A percentile compares a stretch with the other conserved stretches of the same genome.
Conservation (phyloP, 2,329 filamentous ascomycete genomes). For the Aureobasidium lini region DNA sequence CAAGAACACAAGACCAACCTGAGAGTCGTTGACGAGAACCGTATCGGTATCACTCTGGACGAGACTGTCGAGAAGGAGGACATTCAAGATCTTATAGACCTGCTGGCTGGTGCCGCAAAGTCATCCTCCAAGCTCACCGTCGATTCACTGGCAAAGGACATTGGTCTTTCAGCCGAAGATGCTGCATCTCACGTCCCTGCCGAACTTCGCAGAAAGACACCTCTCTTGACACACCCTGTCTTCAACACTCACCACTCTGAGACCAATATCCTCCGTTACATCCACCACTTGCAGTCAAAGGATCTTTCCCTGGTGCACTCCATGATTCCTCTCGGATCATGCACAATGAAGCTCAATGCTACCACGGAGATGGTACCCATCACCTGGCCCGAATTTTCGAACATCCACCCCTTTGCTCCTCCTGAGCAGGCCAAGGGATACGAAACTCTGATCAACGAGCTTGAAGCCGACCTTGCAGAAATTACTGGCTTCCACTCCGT, state of each 20-base stretch:
- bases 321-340: slow-evolving; percentile 95
- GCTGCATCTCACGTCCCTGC: slow-evolving; percentile 43
- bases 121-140: slow-evolving; percentile 24
- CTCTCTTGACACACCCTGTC: slow-evolving; percentile 79
- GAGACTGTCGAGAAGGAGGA: slow-evolving; percentile 58
- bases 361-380: slow-evolving; percentile 89
- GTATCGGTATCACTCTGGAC: slow-evolving; percentile 69
- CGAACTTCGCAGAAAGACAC: slow-evolving; percentile 60
- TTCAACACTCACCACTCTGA: slow-evolving; percentile 96
- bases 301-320: slow-evolving; percentile 91
- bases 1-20: slow-evolving; percentile 52
- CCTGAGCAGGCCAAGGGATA: slow-evolving; percentile 60
- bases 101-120: slow-evolving; percentile 18
- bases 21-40: slow-evolving; percentile 51
- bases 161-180: slow-evolving; percentile 30
- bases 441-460: slow-evolving; percentile 57
- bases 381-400: slow-evolving; percentile 66
- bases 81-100: slow-evolving; percentile 47
- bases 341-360: slow-evolving; percentile 97
- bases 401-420: slow-evolving; percentile 75
- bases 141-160: slow-evolving; percentile 24
- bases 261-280: slow-evolving; percentile 89
- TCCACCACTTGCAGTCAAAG: slow-evolving; percentile 86
- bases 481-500: slow-evolving; percentile 89
- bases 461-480: slow-evolving; percentile 67